These are phyloP conservation scores for Ogataea trehaloabstinens DNA, from an alignment of 805 yeast species.

Conservation along the genomic window DNA sequence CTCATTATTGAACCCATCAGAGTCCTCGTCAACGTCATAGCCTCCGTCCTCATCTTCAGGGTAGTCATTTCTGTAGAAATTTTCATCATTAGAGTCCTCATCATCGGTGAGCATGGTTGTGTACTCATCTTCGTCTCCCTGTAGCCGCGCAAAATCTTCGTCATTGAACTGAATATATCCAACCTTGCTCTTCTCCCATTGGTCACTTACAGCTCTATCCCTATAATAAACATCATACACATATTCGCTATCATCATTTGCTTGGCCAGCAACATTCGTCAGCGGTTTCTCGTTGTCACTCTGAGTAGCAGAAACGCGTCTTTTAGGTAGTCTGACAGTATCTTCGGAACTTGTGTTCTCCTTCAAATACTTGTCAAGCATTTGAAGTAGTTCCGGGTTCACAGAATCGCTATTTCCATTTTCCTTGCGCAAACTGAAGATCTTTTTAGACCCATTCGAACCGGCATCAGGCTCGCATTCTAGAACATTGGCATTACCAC, in stretches of 20 bases:
- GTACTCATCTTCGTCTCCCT: conserved; percentile 38
- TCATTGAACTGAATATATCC: conserved; percentile 58
- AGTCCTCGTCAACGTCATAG: conserved; percentile 32
- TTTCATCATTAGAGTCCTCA: conserved; percentile 89
- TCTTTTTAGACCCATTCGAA: conserved; percentile 13
- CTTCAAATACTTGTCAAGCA: conserved; percentile 63
- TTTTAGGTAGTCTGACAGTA: conserved; percentile 25
- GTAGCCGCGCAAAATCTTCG: conserved; percentile 37
- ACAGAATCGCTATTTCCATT: conserved; percentile 27
- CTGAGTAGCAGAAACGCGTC: conserved; percentile 25
- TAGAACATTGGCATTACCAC: conserved; percentile 20
- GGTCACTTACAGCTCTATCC: conserved; percentile 49
- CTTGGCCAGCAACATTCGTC: conserved; percentile 6
- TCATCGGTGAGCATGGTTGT: conserved; percentile 49
- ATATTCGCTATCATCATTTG: conserved; percentile 48
- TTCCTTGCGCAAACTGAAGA: conserved; percentile 24
- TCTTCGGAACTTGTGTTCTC: conserved; percentile 29
- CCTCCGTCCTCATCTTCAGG: conserved; percentile 90
- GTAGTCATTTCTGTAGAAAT: conserved; percentile 86
- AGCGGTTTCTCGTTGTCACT: conserved; percentile 11
- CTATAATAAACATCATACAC: conserved; percentile 89
- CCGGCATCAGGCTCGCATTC: conserved; percentile 12
- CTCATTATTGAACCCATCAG: conserved; percentile 23
- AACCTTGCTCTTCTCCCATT: conserved; percentile 36
- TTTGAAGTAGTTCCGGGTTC: conserved; percentile 67